Conservation (phyloP, 805 yeast genomes). For the Spathaspora sp. region DNA sequence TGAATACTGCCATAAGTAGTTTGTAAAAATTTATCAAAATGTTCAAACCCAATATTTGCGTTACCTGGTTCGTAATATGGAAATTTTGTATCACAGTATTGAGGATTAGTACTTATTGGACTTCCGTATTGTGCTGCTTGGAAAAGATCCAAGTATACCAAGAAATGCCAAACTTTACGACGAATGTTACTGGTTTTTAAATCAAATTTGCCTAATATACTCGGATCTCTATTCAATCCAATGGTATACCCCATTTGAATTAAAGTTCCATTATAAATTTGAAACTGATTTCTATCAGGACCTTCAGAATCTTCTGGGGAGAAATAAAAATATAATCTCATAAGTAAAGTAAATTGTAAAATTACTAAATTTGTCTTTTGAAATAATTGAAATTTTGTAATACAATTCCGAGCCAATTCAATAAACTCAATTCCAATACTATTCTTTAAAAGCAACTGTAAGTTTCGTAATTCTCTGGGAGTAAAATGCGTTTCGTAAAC, state of each 20-base stretch:
- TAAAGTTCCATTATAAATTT: conserved; percentile 21
- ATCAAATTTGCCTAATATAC: conserved; percentile 17
- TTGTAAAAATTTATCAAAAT: conserved; percentile 39
- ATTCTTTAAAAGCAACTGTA: conserved; percentile 35
- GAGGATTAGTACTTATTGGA: conserved; percentile 36
- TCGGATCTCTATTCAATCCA: conserved; percentile 41
- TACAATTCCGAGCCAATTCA: conserved; percentile 50
- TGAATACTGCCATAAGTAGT: conserved; percentile 25
- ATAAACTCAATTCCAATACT: conserved; percentile 45
- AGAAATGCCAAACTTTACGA: conserved; percentile 57
- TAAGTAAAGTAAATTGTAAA: conserved; percentile 25
- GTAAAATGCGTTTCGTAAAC: conserved; percentile 16
- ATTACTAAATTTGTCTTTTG: conserved; percentile 28
- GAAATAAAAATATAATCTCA: conserved; percentile 25
- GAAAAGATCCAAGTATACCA: conserved; percentile 43
- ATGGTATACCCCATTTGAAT: conserved; percentile 36
- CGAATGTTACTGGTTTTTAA: conserved; percentile 38
- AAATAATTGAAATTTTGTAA: conserved; percentile 50
- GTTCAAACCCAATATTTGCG: conserved; percentile 32
- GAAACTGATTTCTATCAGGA: conserved; percentile 30
- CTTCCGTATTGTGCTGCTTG: conserved; percentile 47
- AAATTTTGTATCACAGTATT: conserved; percentile 46
- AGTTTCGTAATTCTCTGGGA: conserved; percentile 15
- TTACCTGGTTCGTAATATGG: conserved; percentile 40
- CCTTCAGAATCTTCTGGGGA: conserved; percentile 41